Evolutionary conservation across 2,329 filamentous ascomycete genomes (phyloP), one percentile per base, ranked within the genome.

Genomic region (Colletotrichum aenigma): DNA sequence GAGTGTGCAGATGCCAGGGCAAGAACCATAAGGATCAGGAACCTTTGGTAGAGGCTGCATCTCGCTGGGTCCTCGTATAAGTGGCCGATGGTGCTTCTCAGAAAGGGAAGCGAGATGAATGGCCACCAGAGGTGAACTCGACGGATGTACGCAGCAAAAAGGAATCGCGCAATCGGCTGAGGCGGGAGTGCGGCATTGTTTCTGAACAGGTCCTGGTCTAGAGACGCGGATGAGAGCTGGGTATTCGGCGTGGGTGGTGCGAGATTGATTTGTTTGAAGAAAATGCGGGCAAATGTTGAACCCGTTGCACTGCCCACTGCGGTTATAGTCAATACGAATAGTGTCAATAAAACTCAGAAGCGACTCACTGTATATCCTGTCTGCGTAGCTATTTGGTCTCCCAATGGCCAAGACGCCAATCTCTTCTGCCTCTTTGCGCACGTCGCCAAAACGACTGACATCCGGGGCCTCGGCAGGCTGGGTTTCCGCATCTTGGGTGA

Each of bases 101-200:
- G 62, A 5, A 61, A 26, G 1, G 77, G 78, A n/a, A 81, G 76
- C 16, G 71, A 75, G 4, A 81, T 55, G n/a, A 81, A 74, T 3
- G 80, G 80, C 80, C 80, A 81, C 79, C 80, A 81, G 4, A 70
- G 32, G n/a, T 81, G 80, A n/a, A 81, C 65, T 3, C 74, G 74
- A 26, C 77, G 72, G 32, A 81, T 80, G 34, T 80, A 81, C 9
- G 66, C 70, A 13, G 38, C 34, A 12, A 80, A 38, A 4, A 80
- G 74, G 8, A 74, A 69, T 18, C 62, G 72, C 4, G 80, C 78
- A 7, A 78, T 64, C 4, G 71, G 55, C 16, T 77, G 76, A 3
- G 80, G 77, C 2, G 80, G 80, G 5, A 81, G 71, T 2, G 71
- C 74, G n/a, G 79, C 79, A 26, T 74, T 76, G 48, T 21, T 68